phyloP scores from a whole-genome alignment of 2,329 filamentous ascomycete species.

The Fusarium sp. region DNA sequence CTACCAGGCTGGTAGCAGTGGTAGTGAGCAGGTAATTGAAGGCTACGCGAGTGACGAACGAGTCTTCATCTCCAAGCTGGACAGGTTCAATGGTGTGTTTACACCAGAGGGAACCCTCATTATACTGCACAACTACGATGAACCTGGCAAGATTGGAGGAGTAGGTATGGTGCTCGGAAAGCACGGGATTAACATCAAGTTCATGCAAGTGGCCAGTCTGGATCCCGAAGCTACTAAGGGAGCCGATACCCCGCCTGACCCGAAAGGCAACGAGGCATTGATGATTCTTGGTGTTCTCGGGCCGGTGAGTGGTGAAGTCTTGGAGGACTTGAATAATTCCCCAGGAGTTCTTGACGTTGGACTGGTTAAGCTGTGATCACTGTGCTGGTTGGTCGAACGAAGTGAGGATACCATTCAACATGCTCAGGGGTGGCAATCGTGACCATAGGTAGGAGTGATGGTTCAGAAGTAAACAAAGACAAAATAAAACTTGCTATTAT shows the following conservation, averaged over 20 bases:
- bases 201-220: constrained; percentile 77
- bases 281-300: constrained; percentile 84
- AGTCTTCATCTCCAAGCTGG: constrained; percentile 77
- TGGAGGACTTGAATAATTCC: constrained; percentile 58
- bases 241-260: constrained; percentile 32
- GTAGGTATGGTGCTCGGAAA: constrained; percentile 77
- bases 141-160: constrained; percentile 83
- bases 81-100: constrained; percentile 78
- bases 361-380: constrained; percentile 55
- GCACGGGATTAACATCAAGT: constrained; percentile 79
- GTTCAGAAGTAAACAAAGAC: not conserved
- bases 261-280: constrained; percentile 71
- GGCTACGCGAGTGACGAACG: constrained; percentile 73
- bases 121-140: constrained; percentile 84
- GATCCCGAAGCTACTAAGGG: constrained; percentile 43
- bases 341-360: constrained; percentile 67
- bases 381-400: no score
- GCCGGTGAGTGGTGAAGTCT: constrained; percentile 66
- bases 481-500: not conserved
- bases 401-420: not conserved
- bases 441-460: not conserved
- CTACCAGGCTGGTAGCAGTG: constrained; percentile 45
- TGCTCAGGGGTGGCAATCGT: not conserved
- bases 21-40: constrained; percentile 62
- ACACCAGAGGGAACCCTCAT: constrained; percentile 77